Base-by-base conservation (phyloP, 1,284 basidiomycete genomes). In the Trichosporon sp. region DNA sequence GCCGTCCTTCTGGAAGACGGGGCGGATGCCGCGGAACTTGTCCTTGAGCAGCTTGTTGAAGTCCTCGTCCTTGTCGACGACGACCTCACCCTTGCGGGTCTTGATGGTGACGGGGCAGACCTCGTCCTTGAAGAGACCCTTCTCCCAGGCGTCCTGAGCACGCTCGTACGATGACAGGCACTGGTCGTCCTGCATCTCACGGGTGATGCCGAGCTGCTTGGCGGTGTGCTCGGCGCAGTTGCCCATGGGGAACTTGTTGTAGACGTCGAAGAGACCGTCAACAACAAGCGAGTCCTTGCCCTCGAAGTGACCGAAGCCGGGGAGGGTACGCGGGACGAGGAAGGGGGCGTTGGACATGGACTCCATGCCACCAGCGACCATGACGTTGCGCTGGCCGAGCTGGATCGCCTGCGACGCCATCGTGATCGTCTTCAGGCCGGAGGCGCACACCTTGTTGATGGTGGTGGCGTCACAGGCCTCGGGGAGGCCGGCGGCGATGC, bases 361-460 rank as follows among this genome's bases (percentile, higher is more conserved):
- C 86, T 99, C 96, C 89, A 95, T 95, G 70, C 96, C 96, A 76
- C 96, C 97, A 65, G 95, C 95, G 51, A 91, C 91, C 72, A 98
- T 91, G 65, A 98, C 89, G 82, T 85, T 83, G 69, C 87, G 88
- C 76, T 90, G 89, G 66, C 96, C 97, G 38, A 90, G 86, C 79
- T 90, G 87, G 81, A 99, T 95, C 78, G 89, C 89, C 85, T 98
- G 95, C 44, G 93, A 88, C 66, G 93, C 97, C 73, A 97, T 88
- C 83, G 94, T 96, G 85, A 98, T 89, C 51, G 93, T 87, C 85
- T 99, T 98, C 87, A 99, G 87, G 67, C 96, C 97, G 72, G 91
- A 94, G 3, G 96, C 96, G 83, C 96, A 99, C 78, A 99, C 93
- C 84, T 98, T 97, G 88, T 99, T 99, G 86, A 99, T 91, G 66